Conservation (phyloP, 441 rosid species). For the Croton setiger region DNA sequence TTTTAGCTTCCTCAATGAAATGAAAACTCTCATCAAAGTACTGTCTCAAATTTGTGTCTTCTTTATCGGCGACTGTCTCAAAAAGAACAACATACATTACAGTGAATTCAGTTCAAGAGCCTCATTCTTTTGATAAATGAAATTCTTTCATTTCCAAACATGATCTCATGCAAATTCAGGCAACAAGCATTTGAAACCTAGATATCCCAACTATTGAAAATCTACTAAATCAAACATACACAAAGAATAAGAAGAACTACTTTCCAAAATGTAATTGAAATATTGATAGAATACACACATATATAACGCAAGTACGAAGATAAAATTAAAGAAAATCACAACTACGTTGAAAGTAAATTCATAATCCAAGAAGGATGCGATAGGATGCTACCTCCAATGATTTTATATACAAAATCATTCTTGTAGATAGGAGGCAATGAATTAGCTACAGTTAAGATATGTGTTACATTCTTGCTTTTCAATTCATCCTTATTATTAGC, state of each 20-base stretch:
- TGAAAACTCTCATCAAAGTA: constrained; percentile 64
- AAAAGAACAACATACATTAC: constrained; percentile 11
- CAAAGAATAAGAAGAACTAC: too few relatives aligned
- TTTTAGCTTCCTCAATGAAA: constrained; percentile 69
- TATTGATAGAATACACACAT: too few relatives aligned
- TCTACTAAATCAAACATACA: neutral
- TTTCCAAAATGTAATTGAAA: too few relatives aligned
- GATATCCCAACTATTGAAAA: neutral
- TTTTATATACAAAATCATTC: constrained; percentile 42
- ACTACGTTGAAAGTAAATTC: neutral
- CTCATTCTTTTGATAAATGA: too few relatives aligned
- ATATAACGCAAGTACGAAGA: too few relatives aligned
- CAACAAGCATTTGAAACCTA: too few relatives aligned
- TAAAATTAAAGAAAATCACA: neutral
- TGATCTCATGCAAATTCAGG: neutral
- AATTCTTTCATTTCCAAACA: too few relatives aligned
- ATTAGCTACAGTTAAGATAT: constrained; percentile 45
- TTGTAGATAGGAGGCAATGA: constrained; percentile 34
- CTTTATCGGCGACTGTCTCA: constrained; percentile 50
- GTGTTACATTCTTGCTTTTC: constrained; percentile 44
- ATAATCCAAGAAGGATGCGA: neutral
- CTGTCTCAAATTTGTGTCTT: constrained; percentile 50
- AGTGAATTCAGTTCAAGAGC: neutral
- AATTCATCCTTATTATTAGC: constrained; percentile 42
- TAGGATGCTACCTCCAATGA: constrained; percentile 27